Conservation (phyloP, 148 eudicot species). For the Rhododendron ovatum region DNA sequence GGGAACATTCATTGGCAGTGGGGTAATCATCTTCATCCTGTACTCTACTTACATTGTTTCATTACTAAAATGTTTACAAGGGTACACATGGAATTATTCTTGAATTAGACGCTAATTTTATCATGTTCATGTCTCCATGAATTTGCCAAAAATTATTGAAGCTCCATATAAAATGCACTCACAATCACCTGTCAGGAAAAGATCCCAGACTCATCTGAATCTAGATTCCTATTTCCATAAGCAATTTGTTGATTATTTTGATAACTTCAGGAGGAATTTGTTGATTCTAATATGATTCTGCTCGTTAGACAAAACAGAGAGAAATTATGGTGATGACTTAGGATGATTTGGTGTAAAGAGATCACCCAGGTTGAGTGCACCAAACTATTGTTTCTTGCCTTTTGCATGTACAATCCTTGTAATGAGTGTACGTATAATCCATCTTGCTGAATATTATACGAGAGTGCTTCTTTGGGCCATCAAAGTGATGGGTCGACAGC, state of each 20-base stretch:
- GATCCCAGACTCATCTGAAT: neutral
- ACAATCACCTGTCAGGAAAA: neutral
- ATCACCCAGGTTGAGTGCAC: slow-evolving; percentile 1
- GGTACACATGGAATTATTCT: neutral
- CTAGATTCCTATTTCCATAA: neutral
- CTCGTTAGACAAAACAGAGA: neutral
- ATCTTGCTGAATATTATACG: neutral
- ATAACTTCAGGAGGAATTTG: neutral
- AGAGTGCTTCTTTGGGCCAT: neutral
- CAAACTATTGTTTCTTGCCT: neutral
- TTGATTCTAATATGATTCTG: neutral
- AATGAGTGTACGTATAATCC: neutral
- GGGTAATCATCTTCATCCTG: slow-evolving; percentile 64
- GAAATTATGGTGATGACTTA: neutral
- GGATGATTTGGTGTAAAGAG: slow-evolving; percentile 5
- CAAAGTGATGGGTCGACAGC: neutral
- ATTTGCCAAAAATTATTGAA: neutral
- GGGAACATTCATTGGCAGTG: slow-evolving; percentile 47
- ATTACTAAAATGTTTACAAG: neutral
- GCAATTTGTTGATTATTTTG: neutral
- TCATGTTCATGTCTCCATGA: neutral
- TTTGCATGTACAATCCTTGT: neutral
- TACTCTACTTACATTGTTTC: slow-evolving; percentile 2
- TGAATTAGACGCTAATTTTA: neutral
- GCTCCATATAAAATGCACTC: neutral